These are phyloP conservation scores for Galium porrigens DNA, from an alignment of 305 asterid species.

Conservation along the genomic window DNA sequence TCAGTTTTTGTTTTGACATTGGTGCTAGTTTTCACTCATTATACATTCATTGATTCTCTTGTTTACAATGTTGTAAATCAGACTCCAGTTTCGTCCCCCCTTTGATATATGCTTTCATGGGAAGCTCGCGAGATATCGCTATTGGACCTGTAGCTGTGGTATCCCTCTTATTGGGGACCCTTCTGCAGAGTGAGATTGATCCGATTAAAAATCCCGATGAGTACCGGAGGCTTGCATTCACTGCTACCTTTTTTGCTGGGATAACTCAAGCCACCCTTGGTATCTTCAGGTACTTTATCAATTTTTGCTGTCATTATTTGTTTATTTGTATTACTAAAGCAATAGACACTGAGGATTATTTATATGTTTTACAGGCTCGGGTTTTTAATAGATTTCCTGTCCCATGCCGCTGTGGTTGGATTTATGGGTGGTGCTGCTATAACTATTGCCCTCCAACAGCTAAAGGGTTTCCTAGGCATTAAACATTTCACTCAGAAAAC, in stretches of 20 bases:
- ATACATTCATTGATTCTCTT: not conserved
- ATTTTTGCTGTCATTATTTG: not conserved
- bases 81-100: conserved; percentile 37
- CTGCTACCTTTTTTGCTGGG: conserved; percentile 38
- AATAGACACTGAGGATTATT: not conserved
- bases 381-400: conserved; percentile 30
- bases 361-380: conserved; percentile 24
- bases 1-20: not conserved
- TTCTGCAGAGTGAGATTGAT: conserved; percentile 25
- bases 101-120: conserved; percentile 31
- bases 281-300: conserved; percentile 23
- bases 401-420: conserved; percentile 40
- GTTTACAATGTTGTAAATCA: conserved; percentile 12
- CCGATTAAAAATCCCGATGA: conserved; percentile 20
- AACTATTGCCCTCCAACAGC: conserved; percentile 35
- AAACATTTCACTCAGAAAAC: conserved; percentile 28
- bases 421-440: conserved; percentile 37
- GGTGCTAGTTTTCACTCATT: not conserved
- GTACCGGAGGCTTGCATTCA: conserved; percentile 30
- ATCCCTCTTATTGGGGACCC: conserved; percentile 29
- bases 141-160: conserved; percentile 41
- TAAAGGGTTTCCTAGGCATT: conserved; percentile 32
- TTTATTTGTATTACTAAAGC: not conserved
- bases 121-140: conserved; percentile 37
- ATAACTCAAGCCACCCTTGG: conserved; percentile 31